Percentiles rank a stretch among this genome's conserved stretches.
Evolutionary conservation across 805 yeast species (phyloP).

Genomic region (Clavispora santaluciae): DNA sequence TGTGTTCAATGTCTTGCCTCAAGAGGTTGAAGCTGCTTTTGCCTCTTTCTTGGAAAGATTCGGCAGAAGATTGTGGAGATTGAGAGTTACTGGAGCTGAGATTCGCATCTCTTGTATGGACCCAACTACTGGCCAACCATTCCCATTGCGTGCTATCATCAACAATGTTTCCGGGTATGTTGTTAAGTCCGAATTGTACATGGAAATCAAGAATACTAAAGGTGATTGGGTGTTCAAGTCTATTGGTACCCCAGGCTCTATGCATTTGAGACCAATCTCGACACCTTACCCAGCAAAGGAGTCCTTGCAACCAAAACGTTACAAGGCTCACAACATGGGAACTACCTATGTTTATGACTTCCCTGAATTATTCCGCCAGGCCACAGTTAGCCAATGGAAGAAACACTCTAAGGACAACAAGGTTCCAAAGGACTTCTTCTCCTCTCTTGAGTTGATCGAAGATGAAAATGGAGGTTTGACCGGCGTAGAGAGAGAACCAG

Average conservation of each 20-base stretch:
- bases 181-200: slow-evolving; percentile 89
- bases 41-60: slow-evolving; percentile 97
- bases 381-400: slow-evolving; percentile 82
- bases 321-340: slow-evolving; percentile 97
- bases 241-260: slow-evolving; percentile 89
- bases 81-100: slow-evolving; percentile 96
- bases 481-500: slow-evolving; percentile 92
- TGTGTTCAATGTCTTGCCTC: slow-evolving; percentile 88
- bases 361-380: slow-evolving; percentile 98
- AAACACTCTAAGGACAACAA: slow-evolving; percentile 50
- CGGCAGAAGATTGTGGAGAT: slow-evolving; percentile 94
- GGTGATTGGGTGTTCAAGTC: slow-evolving; percentile 98
- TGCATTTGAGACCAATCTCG: slow-evolving; percentile 94
- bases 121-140: slow-evolving; percentile 78
- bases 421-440: slow-evolving; percentile 73
- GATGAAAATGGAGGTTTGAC: slow-evolving; percentile 73
- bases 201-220: slow-evolving; percentile 85
- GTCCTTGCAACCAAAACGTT: slow-evolving; percentile 97
- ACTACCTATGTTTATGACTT: slow-evolving; percentile 97
- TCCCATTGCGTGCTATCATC: slow-evolving; percentile 95
- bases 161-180: slow-evolving; percentile 97
- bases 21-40: slow-evolving; percentile 95
- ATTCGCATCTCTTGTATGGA: slow-evolving; percentile 94
- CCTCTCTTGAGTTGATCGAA: slow-evolving; percentile 78
- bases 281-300: slow-evolving; percentile 98